phyloP scores from a whole-genome alignment of 805 yeast species.

The Metschnikowia vanudenii region DNA sequence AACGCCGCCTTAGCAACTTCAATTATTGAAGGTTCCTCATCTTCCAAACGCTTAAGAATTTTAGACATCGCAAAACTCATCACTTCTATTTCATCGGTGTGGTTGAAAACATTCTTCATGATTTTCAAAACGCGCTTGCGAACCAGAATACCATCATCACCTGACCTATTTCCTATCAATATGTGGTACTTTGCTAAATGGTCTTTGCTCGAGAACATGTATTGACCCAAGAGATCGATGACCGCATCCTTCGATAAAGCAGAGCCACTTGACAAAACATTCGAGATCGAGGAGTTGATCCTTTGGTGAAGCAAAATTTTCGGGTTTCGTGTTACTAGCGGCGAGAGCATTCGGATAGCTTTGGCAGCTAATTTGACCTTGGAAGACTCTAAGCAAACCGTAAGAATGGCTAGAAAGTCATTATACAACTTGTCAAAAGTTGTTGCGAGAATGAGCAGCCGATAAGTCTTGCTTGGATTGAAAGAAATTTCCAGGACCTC shows the following conservation, averaged over 20 bases:
- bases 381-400: slow-evolving; percentile 33
- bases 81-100: slow-evolving; percentile 27
- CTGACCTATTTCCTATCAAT: slow-evolving; percentile 47
- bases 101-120: slow-evolving; percentile 46
- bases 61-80: slow-evolving; percentile 48
- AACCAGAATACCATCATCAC: slow-evolving; percentile 63
- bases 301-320: slow-evolving; percentile 47
- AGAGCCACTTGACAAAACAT: slow-evolving; percentile 55
- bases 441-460: slow-evolving; percentile 5
- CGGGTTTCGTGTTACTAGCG: slow-evolving; percentile 53
- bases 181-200: slow-evolving; percentile 48
- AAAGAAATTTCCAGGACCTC: background rate
- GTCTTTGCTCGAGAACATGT: slow-evolving; percentile 43
- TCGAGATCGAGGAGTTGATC: slow-evolving; percentile 52
- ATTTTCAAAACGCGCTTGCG: slow-evolving; percentile 60
- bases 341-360: slow-evolving; percentile 63
- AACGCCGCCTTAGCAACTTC: slow-evolving; percentile 42
- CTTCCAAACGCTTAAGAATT: slow-evolving; percentile 57
- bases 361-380: slow-evolving; percentile 42
- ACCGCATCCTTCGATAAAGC: slow-evolving; percentile 77
- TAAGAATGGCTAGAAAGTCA: slow-evolving; percentile 48
- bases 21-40: slow-evolving; percentile 58
- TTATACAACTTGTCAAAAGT: slow-evolving; percentile 41
- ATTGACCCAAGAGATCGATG: slow-evolving; percentile 59
- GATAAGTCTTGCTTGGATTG: slow-evolving; percentile 4